A percentile compares a stretch with the other conserved stretches of the same genome.
Conservation (phyloP, 805 yeast species). For the Pichia insulana region DNA sequence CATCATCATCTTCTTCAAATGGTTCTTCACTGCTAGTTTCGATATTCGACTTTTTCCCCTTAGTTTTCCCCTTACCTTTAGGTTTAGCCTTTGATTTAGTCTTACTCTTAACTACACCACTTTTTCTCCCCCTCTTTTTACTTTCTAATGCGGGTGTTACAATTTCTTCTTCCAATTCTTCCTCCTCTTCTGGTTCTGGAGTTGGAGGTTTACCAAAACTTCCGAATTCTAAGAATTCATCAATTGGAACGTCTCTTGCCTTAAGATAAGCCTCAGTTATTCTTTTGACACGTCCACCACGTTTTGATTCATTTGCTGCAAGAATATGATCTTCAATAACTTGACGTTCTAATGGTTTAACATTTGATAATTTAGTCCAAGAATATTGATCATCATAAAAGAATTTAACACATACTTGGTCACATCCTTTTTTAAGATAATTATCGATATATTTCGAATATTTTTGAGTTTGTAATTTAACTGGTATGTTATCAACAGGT, state of each 20-base stretch:
- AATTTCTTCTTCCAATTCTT: slow-evolving; percentile 7
- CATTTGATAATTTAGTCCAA: slow-evolving; percentile 51
- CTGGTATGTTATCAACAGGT: slow-evolving; percentile 52
- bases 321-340: slow-evolving; percentile 30
- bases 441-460: slow-evolving; percentile 19
- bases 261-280: slow-evolving; percentile 25
- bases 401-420: slow-evolving; percentile 45
- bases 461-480: slow-evolving; percentile 48
- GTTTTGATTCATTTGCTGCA: slow-evolving; percentile 19
- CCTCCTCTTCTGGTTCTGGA: slow-evolving; percentile 11
- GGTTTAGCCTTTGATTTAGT: slow-evolving; percentile 16
- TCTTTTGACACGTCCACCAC: slow-evolving; percentile 16
- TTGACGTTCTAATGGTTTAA: slow-evolving; percentile 36
- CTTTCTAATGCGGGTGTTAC: neutral
- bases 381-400: slow-evolving; percentile 65
- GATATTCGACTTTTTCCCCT: neutral
- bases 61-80: slow-evolving; percentile 5
- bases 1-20: slow-evolving; percentile 11
- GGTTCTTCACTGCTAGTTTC: slow-evolving; percentile 6
- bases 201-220: slow-evolving; percentile 32
- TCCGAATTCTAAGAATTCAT: slow-evolving; percentile 36
- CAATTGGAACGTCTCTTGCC: slow-evolving; percentile 38
- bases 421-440: slow-evolving; percentile 8
- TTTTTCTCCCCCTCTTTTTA: neutral
- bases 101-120: neutral